A percentile compares a stretch with the other conserved stretches of the same genome.
Evolutionary conservation across 2,329 filamentous ascomycete species (phyloP).

Genomic region (Geosmithia flava): DNA sequence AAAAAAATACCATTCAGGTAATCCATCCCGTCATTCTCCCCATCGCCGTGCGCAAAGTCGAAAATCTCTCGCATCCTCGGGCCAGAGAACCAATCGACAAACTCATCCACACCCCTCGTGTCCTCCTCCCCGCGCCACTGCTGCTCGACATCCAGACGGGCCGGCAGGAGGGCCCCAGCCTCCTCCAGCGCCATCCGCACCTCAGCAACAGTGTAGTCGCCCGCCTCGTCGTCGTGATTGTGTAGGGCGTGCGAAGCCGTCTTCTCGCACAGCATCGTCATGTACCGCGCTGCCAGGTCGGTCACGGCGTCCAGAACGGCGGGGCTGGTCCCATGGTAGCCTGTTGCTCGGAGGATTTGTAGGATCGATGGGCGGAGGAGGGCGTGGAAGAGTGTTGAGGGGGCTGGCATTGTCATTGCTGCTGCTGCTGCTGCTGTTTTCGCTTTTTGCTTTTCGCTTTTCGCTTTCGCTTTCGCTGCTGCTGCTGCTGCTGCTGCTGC

Average conservation of each 20-base stretch:
- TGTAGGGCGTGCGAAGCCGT: conserved; percentile 60
- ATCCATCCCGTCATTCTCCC: conserved; percentile 51
- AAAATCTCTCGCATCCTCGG: conserved; percentile 67
- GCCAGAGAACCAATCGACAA: conserved; percentile 68
- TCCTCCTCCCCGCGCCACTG: conserved; percentile 63
- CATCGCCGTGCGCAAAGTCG: conserved; percentile 65
- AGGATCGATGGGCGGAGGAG: conserved; percentile 79
- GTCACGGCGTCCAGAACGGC: conserved; percentile 80
- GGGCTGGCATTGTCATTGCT: conserved; percentile 26
- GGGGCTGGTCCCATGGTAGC: conserved; percentile 73
- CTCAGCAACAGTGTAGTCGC: conserved; percentile 48
- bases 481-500: no score
- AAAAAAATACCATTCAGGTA: conserved; percentile 48
- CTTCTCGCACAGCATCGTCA: conserved; percentile 60
- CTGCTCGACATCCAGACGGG: conserved; percentile 56
- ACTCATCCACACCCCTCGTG: conserved; percentile 61
- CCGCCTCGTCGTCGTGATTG: conserved; percentile 44
- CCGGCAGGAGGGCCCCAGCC: conserved; percentile 60
- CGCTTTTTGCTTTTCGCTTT: background rate
- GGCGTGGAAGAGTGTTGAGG: conserved; percentile 48
- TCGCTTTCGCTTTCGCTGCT: background rate
- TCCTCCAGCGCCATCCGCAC: conserved; percentile 79
- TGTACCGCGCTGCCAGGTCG: conserved; percentile 73
- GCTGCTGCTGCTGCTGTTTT: background rate
- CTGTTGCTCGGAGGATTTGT: conserved; percentile 82